These are phyloP conservation scores for Diaporthe destruens DNA, from an alignment of 2,329 filamentous ascomycete species.

Conservation along the genomic window DNA sequence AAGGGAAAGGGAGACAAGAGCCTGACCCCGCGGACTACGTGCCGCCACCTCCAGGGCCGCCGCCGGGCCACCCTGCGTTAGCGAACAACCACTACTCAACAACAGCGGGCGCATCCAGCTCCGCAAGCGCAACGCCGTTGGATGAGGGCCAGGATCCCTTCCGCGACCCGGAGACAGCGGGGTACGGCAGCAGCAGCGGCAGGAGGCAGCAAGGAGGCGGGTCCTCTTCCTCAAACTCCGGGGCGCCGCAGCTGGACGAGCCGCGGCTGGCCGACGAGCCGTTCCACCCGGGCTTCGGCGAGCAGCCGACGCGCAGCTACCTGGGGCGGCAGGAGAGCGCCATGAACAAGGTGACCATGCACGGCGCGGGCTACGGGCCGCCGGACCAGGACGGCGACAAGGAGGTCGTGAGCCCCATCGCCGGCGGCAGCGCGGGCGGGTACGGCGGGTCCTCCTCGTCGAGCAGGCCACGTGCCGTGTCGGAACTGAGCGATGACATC, in stretches of 20 bases:
- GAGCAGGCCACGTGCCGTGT: constrained; percentile 37
- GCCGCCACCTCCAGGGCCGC: constrained; percentile 33
- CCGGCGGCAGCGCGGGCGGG: background rate
- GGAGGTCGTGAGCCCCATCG: background rate
- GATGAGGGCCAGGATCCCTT: constrained; percentile 46
- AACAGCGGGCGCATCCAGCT: constrained; percentile 18
- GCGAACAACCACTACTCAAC: too few relatives aligned
- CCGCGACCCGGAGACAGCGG: constrained; percentile 44
- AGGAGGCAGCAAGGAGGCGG: background rate
- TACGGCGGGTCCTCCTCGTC: constrained; percentile 2
- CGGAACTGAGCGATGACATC: constrained; percentile 31
- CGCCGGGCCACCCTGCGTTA: constrained; percentile 14
- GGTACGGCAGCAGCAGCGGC: constrained; percentile 5
- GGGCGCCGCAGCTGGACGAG: constrained; percentile 49
- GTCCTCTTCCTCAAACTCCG: background rate
- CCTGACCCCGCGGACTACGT: constrained; percentile 34
- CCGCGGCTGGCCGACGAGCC: constrained; percentile 53
- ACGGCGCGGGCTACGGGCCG: constrained; percentile 50
- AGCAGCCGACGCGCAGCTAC: constrained; percentile 51
- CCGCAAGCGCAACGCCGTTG: constrained; percentile 38
- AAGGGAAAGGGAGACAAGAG: constrained; percentile 47
- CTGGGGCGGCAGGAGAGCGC: constrained; percentile 56
- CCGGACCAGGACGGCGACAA: constrained; percentile 14
- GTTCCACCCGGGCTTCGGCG: constrained; percentile 54
- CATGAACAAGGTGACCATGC: constrained; percentile 57